A percentile compares a stretch with the other conserved stretches of the same genome.
Conservation (phyloP, 2,329 filamentous ascomycete species). For the Pyrenophora teres region DNA sequence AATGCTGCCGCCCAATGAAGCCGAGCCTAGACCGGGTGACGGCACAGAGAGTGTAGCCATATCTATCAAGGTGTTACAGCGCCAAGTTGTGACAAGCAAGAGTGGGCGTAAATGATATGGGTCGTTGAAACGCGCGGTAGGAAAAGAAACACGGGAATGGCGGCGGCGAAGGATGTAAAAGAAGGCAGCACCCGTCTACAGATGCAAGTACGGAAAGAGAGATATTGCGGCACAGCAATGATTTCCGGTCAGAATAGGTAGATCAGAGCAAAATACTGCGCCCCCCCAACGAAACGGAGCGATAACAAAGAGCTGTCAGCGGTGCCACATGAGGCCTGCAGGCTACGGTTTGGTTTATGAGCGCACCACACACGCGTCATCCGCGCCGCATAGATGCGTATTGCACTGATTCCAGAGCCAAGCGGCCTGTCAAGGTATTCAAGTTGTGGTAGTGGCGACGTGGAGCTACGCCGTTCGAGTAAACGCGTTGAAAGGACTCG, state of each 20-base stretch:
- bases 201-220: conserved; percentile 9
- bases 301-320: conserved; percentile 30
- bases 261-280: conserved; percentile 25
- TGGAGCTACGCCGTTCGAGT: conserved; percentile 20
- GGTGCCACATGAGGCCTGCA: conserved; percentile 41
- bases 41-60: conserved; percentile 33
- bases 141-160: conserved; percentile 14
- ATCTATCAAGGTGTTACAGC: conserved; percentile 3
- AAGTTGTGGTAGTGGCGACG: conserved; percentile 22
- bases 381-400: conserved; percentile 29
- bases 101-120: conserved; percentile 5
- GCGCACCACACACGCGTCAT: conserved; percentile 31
- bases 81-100: conserved; percentile 10
- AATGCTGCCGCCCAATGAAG: conserved; percentile 26
- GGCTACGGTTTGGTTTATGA: conserved; percentile 40
- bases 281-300: conserved; percentile 24
- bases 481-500: conserved; percentile 23
- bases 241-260: conserved; percentile 21
- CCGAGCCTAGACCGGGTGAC: conserved; percentile 27
- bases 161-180: conserved; percentile 15
- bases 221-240: conserved; percentile 21
- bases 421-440: conserved; percentile 7
- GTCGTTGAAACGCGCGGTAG: conserved; percentile 8
- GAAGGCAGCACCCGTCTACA: conserved; percentile 14
- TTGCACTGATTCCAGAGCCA: conserved; percentile 9